Conservation (phyloP, 495 filamentous ascomycete genomes). For the Penicillium manginii region DNA sequence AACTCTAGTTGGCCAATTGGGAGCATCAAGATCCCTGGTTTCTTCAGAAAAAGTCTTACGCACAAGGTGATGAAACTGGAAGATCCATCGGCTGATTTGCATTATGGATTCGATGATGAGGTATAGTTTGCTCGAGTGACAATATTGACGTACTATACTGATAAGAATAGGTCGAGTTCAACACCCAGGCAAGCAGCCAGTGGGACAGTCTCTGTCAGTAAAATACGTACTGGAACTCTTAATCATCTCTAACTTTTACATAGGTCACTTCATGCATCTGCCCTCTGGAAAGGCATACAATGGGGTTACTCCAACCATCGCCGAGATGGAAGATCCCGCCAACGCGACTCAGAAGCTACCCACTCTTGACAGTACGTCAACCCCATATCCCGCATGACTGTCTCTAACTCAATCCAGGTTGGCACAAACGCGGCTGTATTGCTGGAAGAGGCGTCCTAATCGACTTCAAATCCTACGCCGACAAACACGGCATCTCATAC, state of each 20-base stretch:
- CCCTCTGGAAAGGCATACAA: slow-evolving; percentile 58
- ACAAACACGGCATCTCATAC: slow-evolving; percentile 36
- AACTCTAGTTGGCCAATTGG: slow-evolving; percentile 41
- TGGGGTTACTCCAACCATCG: slow-evolving; percentile 32
- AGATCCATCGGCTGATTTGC: slow-evolving; percentile 23
- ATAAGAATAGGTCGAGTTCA: slow-evolving; percentile 42
- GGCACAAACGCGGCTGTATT: slow-evolving; percentile 42
- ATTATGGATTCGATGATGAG: slow-evolving; percentile 47
- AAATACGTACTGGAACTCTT: neutral
- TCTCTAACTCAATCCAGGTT: slow-evolving; percentile 26
- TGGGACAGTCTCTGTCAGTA: slow-evolving; percentile 42
- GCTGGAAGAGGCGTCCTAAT: slow-evolving; percentile 50
- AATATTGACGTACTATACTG: no score
- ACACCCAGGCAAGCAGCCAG: slow-evolving; percentile 50
- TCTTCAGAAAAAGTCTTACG: slow-evolving; percentile 53
- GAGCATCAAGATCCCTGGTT: slow-evolving; percentile 50
- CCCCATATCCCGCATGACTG: neutral
- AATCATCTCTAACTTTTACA: slow-evolving; percentile 14
- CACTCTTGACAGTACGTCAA: slow-evolving; percentile 29
- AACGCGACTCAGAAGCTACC: slow-evolving; percentile 11
- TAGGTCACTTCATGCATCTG: slow-evolving; percentile 44
- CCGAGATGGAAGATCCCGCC: slow-evolving; percentile 8
- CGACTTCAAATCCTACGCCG: slow-evolving; percentile 47
- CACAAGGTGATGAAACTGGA: slow-evolving; percentile 55
- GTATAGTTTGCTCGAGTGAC: slow-evolving; percentile 10